Percentiles rank a stretch among this genome's conserved stretches.
phyloP scores from a whole-genome alignment of 2,329 filamentous ascomycete species.

The Ophiocordyceps robertsii region DNA sequence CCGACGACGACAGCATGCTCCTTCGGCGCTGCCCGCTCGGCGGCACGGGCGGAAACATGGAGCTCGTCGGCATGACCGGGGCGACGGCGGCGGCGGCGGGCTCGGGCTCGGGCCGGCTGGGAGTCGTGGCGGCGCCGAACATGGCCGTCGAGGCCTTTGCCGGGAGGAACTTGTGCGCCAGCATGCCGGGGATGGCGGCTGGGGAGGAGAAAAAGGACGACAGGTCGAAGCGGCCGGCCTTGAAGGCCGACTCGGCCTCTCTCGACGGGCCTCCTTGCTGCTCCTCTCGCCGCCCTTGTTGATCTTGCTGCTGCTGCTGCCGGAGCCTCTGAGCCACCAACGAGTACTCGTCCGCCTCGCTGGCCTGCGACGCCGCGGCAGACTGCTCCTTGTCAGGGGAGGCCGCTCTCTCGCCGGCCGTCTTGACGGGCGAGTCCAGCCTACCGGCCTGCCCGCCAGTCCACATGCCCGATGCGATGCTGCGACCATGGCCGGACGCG shows the following conservation, averaged over 20 bases:
- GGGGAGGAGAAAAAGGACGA: conserved; percentile 47
- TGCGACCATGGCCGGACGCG: conserved; percentile 8
- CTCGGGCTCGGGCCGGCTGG: conserved; percentile 8
- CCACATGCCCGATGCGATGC: conserved; percentile 26
- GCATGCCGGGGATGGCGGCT: conserved; percentile 21
- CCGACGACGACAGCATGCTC: not conserved
- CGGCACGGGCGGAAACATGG: conserved; percentile 24
- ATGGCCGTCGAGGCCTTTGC: conserved; percentile 7
- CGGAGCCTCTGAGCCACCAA: conserved; percentile 21
- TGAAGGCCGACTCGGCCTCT: conserved; percentile 11
- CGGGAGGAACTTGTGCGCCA: conserved; percentile 18
- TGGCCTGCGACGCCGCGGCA: conserved; percentile 3
- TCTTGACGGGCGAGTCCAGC: conserved; percentile 1
- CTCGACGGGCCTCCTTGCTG: conserved; percentile 5
- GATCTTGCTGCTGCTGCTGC: conserved; percentile 1
- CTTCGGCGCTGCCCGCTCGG: conserved; percentile 11
- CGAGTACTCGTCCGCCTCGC: conserved; percentile 28
- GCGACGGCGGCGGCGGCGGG: conserved; percentile 7
- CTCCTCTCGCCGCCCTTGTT: not conserved
- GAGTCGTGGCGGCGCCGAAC: conserved; percentile 3
- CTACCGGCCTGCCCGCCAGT: conserved; percentile 10
- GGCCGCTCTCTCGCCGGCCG: conserved; percentile 4
- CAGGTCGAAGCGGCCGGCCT: conserved; percentile 29
- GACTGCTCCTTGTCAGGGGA: conserved; percentile 2
- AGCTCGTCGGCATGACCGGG: conserved; percentile 17